Conservation (phyloP, 1,284 basidiomycete genomes). For the Ustilago cynodontis region DNA sequence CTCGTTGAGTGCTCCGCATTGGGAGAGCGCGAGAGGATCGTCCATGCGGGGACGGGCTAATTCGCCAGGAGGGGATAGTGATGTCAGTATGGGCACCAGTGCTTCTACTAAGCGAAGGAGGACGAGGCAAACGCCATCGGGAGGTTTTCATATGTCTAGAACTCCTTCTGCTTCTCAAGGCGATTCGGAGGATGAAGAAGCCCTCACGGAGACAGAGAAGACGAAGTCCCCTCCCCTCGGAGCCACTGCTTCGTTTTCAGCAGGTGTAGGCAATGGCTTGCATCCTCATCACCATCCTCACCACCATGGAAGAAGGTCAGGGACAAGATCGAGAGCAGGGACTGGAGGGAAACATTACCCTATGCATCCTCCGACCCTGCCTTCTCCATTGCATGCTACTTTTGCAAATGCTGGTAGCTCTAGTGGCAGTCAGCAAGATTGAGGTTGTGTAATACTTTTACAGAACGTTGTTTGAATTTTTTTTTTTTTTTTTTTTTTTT, state of each 20-base stretch:
- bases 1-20: constrained; percentile 19
- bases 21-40: constrained; percentile 49
- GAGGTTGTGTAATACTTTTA: no score
- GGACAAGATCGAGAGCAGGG: constrained; percentile 32
- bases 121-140: constrained; percentile 23
- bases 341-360: constrained; percentile 41
- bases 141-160: constrained; percentile 46
- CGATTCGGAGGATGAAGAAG: constrained; percentile 44
- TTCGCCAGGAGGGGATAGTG: constrained; percentile 45
- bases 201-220: constrained; percentile 48
- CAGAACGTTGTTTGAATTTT: background rate
- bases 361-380: constrained; percentile 41
- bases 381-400: constrained; percentile 35
- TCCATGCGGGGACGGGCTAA: constrained; percentile 41
- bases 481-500: background rate
- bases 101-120: constrained; percentile 53
- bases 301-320: constrained; percentile 19
- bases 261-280: constrained; percentile 13
- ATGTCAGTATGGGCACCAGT: constrained; percentile 54
- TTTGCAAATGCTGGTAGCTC: constrained; percentile 20
- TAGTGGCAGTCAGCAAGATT: background rate
- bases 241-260: constrained; percentile 10
- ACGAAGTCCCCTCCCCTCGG: constrained; percentile 20
- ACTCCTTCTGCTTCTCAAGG: constrained; percentile 34
- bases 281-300: constrained; percentile 8